Evolutionary conservation across 768 basidiomycete genomes (phyloP).

Genomic region (Daedaleopsis sinensis): DNA sequence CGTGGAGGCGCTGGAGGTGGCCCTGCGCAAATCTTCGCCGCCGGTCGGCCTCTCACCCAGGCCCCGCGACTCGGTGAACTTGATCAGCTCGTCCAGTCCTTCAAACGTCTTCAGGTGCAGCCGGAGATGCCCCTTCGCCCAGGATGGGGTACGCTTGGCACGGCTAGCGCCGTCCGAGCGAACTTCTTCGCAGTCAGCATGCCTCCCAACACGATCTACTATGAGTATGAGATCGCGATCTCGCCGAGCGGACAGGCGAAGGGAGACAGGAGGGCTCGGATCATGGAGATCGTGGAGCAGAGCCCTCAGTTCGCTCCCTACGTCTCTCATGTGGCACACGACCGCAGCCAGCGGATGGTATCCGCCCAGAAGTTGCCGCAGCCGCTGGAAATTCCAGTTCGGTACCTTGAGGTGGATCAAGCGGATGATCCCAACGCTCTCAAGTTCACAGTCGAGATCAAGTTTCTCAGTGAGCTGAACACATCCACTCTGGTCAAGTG

Average conservation of each 20-base stretch:
- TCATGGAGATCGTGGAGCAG: slow-evolving; percentile 58
- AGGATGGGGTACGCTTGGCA: slow-evolving; percentile 57
- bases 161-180: slow-evolving; percentile 51
- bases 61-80: slow-evolving; percentile 15
- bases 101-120: slow-evolving; percentile 32
- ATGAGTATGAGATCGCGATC: slow-evolving; percentile 60
- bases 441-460: slow-evolving; percentile 43
- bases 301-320: slow-evolving; percentile 39
- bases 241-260: slow-evolving; percentile 48
- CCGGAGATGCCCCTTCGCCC: slow-evolving; percentile 51
- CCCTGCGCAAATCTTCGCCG: slow-evolving; percentile 19
- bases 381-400: slow-evolving; percentile 36
- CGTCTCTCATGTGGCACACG: slow-evolving; percentile 52
- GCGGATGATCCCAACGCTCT: slow-evolving; percentile 38
- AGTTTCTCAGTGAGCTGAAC: slow-evolving; percentile 34
- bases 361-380: slow-evolving; percentile 41
- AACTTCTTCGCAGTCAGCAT: slow-evolving; percentile 64
- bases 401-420: slow-evolving; percentile 46
- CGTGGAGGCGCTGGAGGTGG: slow-evolving; percentile 15
- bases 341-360: slow-evolving; percentile 45
- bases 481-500: slow-evolving; percentile 36
- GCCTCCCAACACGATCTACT: slow-evolving; percentile 46
- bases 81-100: slow-evolving; percentile 30
- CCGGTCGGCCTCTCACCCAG: slow-evolving; percentile 4
- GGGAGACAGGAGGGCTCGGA: slow-evolving; percentile 44